Evolutionary conservation across 495 filamentous ascomycete genomes (phyloP).

Genomic region (Parathielavia hyrcaniae): DNA sequence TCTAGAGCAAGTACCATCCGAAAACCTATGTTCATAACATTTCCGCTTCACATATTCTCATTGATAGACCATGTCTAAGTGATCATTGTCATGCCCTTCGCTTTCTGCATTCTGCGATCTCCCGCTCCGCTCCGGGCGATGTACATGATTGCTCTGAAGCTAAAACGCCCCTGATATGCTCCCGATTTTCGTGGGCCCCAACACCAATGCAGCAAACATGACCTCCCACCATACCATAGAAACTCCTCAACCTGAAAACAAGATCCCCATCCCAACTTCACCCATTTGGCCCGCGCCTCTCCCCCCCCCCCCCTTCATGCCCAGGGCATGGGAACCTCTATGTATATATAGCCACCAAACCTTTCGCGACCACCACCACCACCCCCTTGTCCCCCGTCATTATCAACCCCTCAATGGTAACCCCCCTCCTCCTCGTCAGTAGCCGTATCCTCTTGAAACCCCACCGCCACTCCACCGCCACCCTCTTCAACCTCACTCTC

Average conservation of each 20-base stretch:
- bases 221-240: neutral
- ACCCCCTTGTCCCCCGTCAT: neutral
- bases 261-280: neutral
- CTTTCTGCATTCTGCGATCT: neutral
- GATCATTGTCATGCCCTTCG: neutral
- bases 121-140: too few species aligned
- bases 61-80: too few species aligned
- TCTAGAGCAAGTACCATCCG: too few species aligned
- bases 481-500: conserved; percentile 45
- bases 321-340: neutral
- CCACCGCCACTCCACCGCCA: conserved; percentile 20
- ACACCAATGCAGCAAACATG: conserved; percentile 3
- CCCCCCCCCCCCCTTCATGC: too few species aligned
- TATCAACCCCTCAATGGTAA: neutral
- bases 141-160: neutral
- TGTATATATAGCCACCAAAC: neutral
- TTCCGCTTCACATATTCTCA: too few species aligned
- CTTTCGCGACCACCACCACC: neutral
- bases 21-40: too few species aligned
- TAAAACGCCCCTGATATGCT: conserved; percentile 3
- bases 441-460: conserved; percentile 44
- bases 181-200: neutral
- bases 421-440: conserved; percentile 36
- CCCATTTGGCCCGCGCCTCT: too few species aligned
- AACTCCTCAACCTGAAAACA: neutral